A percentile compares a stretch with the other conserved stretches of the same genome.
phyloP scores from a whole-genome alignment of 805 yeast genomes.

The Starmerella davenportii region DNA sequence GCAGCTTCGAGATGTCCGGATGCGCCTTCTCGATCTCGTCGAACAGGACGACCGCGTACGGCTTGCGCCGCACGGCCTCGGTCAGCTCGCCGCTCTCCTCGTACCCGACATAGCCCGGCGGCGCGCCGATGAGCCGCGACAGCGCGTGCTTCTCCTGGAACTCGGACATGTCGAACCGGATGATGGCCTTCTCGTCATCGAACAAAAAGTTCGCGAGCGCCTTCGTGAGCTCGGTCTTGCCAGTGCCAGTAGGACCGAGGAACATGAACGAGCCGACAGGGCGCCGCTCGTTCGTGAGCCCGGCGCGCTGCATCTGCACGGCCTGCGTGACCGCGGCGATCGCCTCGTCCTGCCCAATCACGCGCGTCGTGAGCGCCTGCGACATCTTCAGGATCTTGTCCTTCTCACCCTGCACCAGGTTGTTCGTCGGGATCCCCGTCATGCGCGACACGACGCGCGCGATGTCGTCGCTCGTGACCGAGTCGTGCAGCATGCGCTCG shows the following conservation, averaged over 20 bases:
- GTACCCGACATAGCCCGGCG: conserved; percentile 94
- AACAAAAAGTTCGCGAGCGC: conserved; percentile 81
- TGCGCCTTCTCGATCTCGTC: conserved; percentile 98
- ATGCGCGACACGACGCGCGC: conserved; percentile 80
- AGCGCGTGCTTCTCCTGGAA: conserved; percentile 89
- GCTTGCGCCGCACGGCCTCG: conserved; percentile 88
- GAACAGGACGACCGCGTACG: conserved; percentile 78
- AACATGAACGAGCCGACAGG: conserved; percentile 96
- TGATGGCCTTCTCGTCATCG: conserved; percentile 70
- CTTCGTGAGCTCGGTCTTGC: conserved; percentile 90
- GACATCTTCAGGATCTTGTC: conserved; percentile 85
- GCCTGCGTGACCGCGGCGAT: conserved; percentile 81
- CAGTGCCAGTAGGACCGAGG: conserved; percentile 97
- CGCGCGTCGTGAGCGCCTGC: conserved; percentile 50
- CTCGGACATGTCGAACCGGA: conserved; percentile 94
- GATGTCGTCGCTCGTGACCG: conserved; percentile 87
- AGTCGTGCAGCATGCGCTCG: conserved; percentile 50
- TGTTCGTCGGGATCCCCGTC: conserved; percentile 90
- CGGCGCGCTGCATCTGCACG: conserved; percentile 90
- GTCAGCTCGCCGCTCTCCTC: conserved; percentile 89
- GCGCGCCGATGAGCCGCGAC: conserved; percentile 86
- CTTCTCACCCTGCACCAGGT: conserved; percentile 83
- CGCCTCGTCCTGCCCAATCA: conserved; percentile 92
- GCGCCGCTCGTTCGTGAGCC: conserved; percentile 79
- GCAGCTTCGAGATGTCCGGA: conserved; percentile 77